Evolutionary conservation across 1,139 yeast species (phyloP).

Genomic region (Diutina neorugosa): DNA sequence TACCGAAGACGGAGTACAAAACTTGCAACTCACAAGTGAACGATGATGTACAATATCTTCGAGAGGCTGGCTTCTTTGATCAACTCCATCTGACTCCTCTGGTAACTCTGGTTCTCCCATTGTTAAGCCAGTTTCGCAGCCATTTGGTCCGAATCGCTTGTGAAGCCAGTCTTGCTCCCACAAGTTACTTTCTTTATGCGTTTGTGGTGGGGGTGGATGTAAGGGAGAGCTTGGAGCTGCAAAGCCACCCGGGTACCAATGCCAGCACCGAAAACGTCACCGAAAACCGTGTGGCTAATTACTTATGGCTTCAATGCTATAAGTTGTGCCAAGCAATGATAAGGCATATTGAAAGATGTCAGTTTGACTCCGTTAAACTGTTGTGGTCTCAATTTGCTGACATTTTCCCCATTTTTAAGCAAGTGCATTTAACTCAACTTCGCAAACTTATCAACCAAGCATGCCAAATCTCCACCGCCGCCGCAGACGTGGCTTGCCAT

Average conservation of each 20-base stretch:
- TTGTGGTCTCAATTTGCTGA: constrained; percentile 7
- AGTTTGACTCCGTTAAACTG: constrained; percentile 1
- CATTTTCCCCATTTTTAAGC: constrained; percentile 8
- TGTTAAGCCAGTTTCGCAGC: not conserved
- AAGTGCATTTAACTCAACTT: constrained; percentile 7
- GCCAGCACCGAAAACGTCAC: constrained; percentile 10
- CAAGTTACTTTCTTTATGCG: constrained; percentile 13
- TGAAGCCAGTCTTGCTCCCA: not conserved
- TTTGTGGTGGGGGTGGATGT: constrained; percentile 17
- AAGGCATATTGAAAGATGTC: not conserved
- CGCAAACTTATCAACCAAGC: constrained; percentile 7
- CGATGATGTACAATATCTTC: not conserved
- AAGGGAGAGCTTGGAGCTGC: constrained; percentile 10
- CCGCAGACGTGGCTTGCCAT: not conserved
- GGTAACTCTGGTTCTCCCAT: not conserved
- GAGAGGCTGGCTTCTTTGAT: not conserved
- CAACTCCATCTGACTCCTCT: not conserved
- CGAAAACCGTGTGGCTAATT: constrained; percentile 2
- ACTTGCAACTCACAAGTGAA: not conserved
- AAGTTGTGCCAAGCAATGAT: constrained; percentile 6
- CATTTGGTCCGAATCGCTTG: not conserved
- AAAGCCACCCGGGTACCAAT: constrained; percentile 18
- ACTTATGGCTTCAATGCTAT: constrained; percentile 11
- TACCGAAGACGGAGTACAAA: not conserved
- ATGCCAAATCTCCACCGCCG: constrained; percentile 4